phyloP scores from a whole-genome alignment of 345 rosid species.

The Gossypium mustelinum region DNA sequence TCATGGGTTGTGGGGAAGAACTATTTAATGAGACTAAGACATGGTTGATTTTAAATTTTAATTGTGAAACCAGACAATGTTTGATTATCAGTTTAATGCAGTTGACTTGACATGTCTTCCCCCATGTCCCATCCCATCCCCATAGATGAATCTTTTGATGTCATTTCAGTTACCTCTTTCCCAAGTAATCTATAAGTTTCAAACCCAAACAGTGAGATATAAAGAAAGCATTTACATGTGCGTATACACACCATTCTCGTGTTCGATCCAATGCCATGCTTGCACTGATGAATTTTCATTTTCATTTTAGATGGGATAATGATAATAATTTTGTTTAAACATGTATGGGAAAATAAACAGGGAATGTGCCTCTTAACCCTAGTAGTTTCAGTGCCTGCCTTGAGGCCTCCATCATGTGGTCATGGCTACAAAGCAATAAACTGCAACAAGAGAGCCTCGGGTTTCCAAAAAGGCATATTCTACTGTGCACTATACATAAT shows the following conservation, averaged over 20 bases:
- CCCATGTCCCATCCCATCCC: background rate
- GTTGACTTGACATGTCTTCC: background rate
- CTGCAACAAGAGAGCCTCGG: constrained; percentile 30
- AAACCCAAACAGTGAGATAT: background rate
- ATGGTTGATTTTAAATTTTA: background rate
- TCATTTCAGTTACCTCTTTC: constrained; percentile 4
- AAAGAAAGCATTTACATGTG: too few relatives aligned
- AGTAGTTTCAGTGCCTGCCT: constrained; percentile 41
- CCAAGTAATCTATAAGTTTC: background rate
- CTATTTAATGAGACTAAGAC: background rate
- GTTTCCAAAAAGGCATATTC: constrained; percentile 39
- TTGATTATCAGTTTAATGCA: background rate
- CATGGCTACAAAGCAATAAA: constrained; percentile 24
- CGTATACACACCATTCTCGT: too few relatives aligned
- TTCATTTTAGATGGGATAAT: background rate
- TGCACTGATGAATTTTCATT: background rate
- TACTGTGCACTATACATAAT: constrained; percentile 43
- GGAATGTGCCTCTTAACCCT: constrained; percentile 54
- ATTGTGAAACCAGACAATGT: background rate
- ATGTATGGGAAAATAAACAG: constrained; percentile 27
- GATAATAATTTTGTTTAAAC: background rate
- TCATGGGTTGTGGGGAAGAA: constrained; percentile 10
- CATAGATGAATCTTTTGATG: background rate
- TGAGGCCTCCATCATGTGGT: constrained; percentile 48
- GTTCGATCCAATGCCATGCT: background rate